Evolutionary conservation across 805 yeast genomes (phyloP).

Genomic region (Pichia thaimueangensis): DNA sequence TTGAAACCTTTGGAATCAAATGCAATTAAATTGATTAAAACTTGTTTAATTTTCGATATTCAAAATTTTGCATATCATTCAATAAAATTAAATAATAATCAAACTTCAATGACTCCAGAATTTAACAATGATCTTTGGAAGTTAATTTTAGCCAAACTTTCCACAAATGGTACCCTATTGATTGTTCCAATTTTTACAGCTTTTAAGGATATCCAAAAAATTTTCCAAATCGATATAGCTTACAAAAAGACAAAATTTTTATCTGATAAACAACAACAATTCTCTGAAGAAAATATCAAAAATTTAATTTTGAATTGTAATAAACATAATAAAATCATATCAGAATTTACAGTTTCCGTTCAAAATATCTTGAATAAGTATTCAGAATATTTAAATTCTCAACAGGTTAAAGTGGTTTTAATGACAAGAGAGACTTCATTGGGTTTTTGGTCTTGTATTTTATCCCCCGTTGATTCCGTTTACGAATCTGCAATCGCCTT

Average conservation of each 20-base stretch:
- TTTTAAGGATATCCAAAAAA: constrained; percentile 14
- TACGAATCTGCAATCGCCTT: constrained; percentile 68
- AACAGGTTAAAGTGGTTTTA: constrained; percentile 31
- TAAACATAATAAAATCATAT: constrained; percentile 24
- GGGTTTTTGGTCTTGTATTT: constrained; percentile 72
- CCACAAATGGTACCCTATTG: constrained; percentile 14
- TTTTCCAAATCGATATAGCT: constrained; percentile 22
- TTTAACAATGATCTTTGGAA: constrained; percentile 23
- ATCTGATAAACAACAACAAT: constrained; percentile 1
- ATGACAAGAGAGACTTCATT: constrained; percentile 37
- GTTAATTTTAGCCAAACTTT: constrained; percentile 20
- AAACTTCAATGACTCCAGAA: constrained; percentile 16
- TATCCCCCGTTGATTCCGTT: constrained; percentile 51
- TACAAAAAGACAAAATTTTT: constrained; percentile 16
- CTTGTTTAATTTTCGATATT: constrained; percentile 23
- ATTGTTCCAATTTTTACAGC: constrained; percentile 16
- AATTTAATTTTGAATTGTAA: constrained; percentile 21
- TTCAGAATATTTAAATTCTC: constrained; percentile 19
- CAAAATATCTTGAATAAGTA: constrained; percentile 22
- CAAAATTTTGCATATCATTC: constrained; percentile 21
- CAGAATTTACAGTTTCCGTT: constrained; percentile 15
- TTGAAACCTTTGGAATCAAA: constrained; percentile 10
- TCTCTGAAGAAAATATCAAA: constrained; percentile 16
- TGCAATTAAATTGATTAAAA: constrained; percentile 18
- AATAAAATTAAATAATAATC: constrained; percentile 13